Conservation (phyloP, 116 monocot species). For the Zostera marina region DNA sequence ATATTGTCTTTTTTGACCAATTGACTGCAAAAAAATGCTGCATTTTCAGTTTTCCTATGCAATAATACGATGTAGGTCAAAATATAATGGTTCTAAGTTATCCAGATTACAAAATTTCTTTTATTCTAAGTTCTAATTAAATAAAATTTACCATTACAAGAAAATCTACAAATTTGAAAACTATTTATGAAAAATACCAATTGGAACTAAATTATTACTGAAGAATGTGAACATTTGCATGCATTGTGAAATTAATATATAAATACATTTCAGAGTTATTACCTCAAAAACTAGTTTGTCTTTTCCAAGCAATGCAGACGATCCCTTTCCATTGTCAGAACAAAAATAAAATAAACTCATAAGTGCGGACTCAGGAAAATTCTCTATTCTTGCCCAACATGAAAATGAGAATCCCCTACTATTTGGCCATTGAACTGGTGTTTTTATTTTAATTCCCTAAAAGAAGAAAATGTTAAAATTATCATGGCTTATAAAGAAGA, state of each 20-base stretch:
- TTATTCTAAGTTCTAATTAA: too few species aligned
- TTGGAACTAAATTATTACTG: not conserved
- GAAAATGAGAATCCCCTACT: constrained; percentile 86
- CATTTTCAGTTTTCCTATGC: not conserved
- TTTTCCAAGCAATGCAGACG: constrained; percentile 58
- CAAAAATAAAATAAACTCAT: constrained; percentile 88
- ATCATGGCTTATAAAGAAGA: not conserved
- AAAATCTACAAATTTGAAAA: not conserved
- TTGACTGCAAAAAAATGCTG: constrained; percentile 28
- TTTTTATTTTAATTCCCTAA: constrained; percentile 80
- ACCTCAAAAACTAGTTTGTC: constrained; percentile 79
- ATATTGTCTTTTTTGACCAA: constrained; percentile 71
- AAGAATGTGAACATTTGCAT: not conserved
- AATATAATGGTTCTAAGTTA: too few species aligned
- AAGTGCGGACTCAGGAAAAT: constrained; percentile 45
- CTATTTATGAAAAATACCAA: not conserved
- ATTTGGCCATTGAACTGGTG: constrained; percentile 81
- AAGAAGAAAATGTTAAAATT: constrained; percentile 2
- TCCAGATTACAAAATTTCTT: too few species aligned
- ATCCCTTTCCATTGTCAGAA: constrained; percentile 81
- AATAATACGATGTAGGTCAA: not conserved
- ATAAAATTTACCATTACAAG: not conserved
- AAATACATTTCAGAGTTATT: not conserved
- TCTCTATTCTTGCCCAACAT: constrained; percentile 87
- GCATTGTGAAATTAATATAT: not conserved